These are phyloP conservation scores for Camelina laxa DNA, from an alignment of 345 rosid species.

Conservation along the genomic window DNA sequence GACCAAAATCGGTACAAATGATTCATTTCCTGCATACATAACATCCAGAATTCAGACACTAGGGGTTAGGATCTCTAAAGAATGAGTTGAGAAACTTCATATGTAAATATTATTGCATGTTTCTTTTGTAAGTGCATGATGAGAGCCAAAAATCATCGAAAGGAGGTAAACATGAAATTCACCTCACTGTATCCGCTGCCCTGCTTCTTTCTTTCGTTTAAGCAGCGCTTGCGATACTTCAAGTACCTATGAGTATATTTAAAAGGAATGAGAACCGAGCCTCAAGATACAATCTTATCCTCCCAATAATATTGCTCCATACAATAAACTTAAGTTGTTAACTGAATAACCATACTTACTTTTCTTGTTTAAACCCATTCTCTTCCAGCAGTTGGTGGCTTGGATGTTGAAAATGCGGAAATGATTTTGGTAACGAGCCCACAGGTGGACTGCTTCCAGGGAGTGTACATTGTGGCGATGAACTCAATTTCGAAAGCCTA, in stretches of 20 bases:
- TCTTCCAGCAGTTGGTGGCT: conserved; percentile 96
- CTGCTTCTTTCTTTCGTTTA: conserved; percentile 87
- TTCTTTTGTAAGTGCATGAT: conserved; percentile 6
- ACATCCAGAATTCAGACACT: conserved; percentile 22
- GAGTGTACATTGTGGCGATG: conserved; percentile 72
- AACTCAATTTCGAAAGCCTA: conserved; percentile 79
- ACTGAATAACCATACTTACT: conserved; percentile 56
- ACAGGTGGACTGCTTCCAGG: conserved; percentile 92
- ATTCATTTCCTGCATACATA: conserved; percentile 90
- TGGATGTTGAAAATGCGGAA: conserved; percentile 94
- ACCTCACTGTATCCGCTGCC: conserved; percentile 98
- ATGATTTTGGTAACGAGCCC: conserved; percentile 93
- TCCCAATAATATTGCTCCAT: conserved; percentile 22
- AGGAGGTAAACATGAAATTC: conserved; percentile 29
- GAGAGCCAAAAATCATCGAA: neutral
- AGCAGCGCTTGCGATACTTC: conserved; percentile 90
- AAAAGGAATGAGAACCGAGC: conserved; percentile 17
- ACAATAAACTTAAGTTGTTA: conserved; percentile 19
- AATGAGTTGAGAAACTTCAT: conserved; percentile 1
- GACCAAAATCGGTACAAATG: conserved; percentile 94
- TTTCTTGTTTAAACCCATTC: conserved; percentile 94
- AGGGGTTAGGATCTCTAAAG: conserved; percentile 9
- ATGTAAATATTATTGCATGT: conserved; percentile 2
- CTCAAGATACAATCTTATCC: conserved; percentile 22
- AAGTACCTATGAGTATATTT: conserved; percentile 64